Base-by-base conservation (phyloP, 75 land plant species). In the Cryptomeria japonica region DNA sequence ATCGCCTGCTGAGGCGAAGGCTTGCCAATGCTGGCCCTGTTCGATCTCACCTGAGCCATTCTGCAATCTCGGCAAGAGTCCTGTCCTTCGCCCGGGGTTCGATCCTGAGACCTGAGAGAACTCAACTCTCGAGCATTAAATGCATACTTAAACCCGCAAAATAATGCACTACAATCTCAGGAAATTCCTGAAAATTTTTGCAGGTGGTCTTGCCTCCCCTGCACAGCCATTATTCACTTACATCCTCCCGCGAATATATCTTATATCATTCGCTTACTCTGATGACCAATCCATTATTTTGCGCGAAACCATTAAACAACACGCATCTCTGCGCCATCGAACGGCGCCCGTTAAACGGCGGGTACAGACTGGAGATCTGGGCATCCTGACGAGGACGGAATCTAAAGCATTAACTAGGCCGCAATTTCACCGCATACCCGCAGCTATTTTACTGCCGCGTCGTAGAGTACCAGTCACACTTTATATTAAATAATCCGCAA, bases 1-100 rank as follows among this genome's bases (percentile, higher is more conserved):
- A 87, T 39, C 68, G 84, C 37, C 85, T 86, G 58, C 85, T 89
- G 90, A 6, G 87, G 87, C 15, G 88, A 58, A 4, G 88, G 56
- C 41, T 82, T 82, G 84, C 32, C 49, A 28, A 82, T 82, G 84
- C 53, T 44, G 31, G 18, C n/a, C 42, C 84, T 82, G 84, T 53
- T 32, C 32, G 84, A 82, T 46, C 84, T 49, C 5, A 12, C 10
- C 51, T 82, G 84, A 22, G 53, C 84, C 84, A 82, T 82, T 82
- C 5, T 42, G n/a, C 15, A 28, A 39, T 2, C 41, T 41, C n/a
- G 15, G 1, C 25, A 8, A 22, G 6, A 38, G 18, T 41, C 10
- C 7, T 39, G 18, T 41, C 10, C 7, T 39, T 2, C 22, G 2
- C 6, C 10, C 25, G 46, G n/a, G 28, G 25, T 10, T 46, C 34